Evolutionary conservation across 805 yeast species (phyloP), one percentile per base, ranked within the genome.

Genomic region (Lipomyces chichibuensis): DNA sequence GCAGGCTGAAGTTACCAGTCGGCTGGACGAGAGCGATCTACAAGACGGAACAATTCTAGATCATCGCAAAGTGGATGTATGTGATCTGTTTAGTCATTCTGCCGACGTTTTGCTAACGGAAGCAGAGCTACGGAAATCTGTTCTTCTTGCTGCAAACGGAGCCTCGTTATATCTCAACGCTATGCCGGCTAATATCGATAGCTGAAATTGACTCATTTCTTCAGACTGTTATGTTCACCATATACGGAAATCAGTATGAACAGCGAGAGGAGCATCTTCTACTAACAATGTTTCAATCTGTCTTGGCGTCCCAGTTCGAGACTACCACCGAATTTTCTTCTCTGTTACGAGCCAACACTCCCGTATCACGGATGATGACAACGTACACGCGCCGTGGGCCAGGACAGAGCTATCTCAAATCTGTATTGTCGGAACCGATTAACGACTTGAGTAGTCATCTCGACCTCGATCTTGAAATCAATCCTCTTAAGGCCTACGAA

Each of bases 171-270:
- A 75, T 79, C 59, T 80, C 81, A 0, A 52, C 70, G 51, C 72
- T 79, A 17, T 76, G 79, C 57, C 69, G 75, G 20, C 62, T 70
- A 33, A 77, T 78, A 4, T 70, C 77, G 7, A 73, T 78, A 75
- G 71, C 75, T 6, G 81, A 79, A 60, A 77, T 79, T 57, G 81
- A 79, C 63, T 76, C 76, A 5, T 73, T 79, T 60, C 73, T 79
- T 9, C 80, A 78, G 58, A 79, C 80, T 4, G 79, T 79, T 67
- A 79, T 79, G 80, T 79, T 78, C 70, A 77, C 78, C 11, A 74
- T 79, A 56, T 80, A 75, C 65, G 81, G 82, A n/a, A 79, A 79
- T 66, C 82, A 79, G 69, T 78, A 78, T 69, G 81, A 79, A 64
- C 77, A 77, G 65, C 76, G 81, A 33, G 81, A 79, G 69, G 82